Evolutionary conservation across 352 stramenopile species (phyloP), one percentile per base, ranked within the genome.

Genomic region (Pythium dissotocum): DNA sequence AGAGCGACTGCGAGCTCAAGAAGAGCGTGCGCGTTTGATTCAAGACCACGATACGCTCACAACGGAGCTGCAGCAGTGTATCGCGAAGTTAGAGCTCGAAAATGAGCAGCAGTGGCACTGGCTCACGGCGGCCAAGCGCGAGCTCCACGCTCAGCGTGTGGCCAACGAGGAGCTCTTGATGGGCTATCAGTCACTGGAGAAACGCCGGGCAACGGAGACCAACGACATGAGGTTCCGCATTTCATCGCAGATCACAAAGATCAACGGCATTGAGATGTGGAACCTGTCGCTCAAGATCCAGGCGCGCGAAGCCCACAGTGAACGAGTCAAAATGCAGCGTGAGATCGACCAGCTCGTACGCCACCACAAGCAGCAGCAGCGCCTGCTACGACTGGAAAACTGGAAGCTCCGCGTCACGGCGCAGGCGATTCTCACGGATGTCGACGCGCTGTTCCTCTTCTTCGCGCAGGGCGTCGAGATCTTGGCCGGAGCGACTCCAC

Each of bases 221-320:
- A 94, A 93, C 67, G 86, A 94, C 54, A 88, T 93, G 81, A 81
- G 77, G 21, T 90, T 91, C 55, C 79, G 86, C 42, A 89, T 94
- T 44, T 64, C 72, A 9, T 64, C 80, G 33, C 86, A 94, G 69
- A 79, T 91, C 52, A 77, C 73, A 32, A 84, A 82, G 52, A 90
- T 93, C 63, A 89, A 86, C 62, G 81, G 80, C 63, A 76, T 93
- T 21, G 81, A 92, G 56, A 92, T 94, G 82, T 94, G 86, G 86
- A 93, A 90, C 53, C 59, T 91, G 26, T 83, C 82, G 62, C 74
- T 94, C 48, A 90, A 90, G 71, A 74, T 89, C 13, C 78, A 90
- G 44, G 75, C 81, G 2, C 88, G 87, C n/a, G 81, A 88, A 49
- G 77, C 77, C 6, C 75, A 84, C 32, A 72, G 52, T 16, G 82